Evolutionary conservation across 306 rosid species (phyloP), one percentile per base, ranked within the genome.

Genomic region (Cercis canadensis): DNA sequence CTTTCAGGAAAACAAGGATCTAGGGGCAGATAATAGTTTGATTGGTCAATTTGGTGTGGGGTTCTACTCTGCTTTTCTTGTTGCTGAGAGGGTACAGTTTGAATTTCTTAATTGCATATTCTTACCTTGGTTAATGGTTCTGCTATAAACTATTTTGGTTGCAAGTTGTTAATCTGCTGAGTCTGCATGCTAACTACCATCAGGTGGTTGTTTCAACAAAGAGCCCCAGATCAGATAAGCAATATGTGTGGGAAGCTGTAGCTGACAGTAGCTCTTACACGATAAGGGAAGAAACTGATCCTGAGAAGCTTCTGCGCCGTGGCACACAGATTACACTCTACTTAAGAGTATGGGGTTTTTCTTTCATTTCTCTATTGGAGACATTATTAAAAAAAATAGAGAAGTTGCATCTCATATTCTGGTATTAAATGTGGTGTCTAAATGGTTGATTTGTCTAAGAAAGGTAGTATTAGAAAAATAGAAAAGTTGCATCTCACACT

Each of bases 11-110:
- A 95, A 95, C 65, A 78, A 95, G 81, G 99, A 95, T 32, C 49
- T 84, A 29, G 97, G 96, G 44, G 96, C 96, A 31, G 99, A 95
- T 79, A 95, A 86, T 64, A 61, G 90, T 66, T 85, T 95, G 88
- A 92, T 92, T 40, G 99, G 99, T 70, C 99, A 92, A 81, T 95
- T 95, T 79, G 97, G 97, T 80, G 99, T 95, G 51, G 99, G 99
- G 1, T 95, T 95, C 85, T 95, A 95, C 88, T 89, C 97, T 10
- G 88, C 97, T 55, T 95, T 95, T 81, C 99, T 95, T 78, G 99
- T 95, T 75, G 96, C 99, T 68, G 96, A 92, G 65, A 89, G 80
- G 99, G 97, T 92, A 57, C 13, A 4, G 13, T 58, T n/a, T 73
- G 34, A 59, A 65, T 65, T 72, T 73, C 60, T 45, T 17, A 9